These are phyloP conservation scores for Davidsoniella neocaledoniae DNA, from an alignment of 2,329 filamentous ascomycete species.

Conservation along the genomic window DNA sequence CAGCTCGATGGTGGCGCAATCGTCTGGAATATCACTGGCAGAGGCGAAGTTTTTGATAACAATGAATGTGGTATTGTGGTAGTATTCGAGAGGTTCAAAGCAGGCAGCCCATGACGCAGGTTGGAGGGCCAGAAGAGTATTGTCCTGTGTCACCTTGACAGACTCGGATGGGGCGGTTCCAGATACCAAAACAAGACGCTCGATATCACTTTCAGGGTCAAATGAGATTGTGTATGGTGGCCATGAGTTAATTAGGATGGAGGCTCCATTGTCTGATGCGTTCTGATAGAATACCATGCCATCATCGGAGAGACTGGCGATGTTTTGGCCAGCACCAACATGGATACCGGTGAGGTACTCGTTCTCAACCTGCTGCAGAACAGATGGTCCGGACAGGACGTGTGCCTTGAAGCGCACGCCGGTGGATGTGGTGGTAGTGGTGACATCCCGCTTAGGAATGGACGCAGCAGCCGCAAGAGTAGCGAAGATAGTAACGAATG, in stretches of 20 bases:
- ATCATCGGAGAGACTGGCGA: conserved; percentile 26
- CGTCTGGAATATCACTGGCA: conserved; percentile 19
- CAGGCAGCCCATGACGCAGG: conserved; percentile 27
- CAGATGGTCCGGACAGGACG: conserved; percentile 16
- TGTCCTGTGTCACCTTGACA: conserved; percentile 21
- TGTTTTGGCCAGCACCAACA: conserved; percentile 17
- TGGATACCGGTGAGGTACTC: conserved; percentile 27
- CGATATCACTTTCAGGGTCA: conserved; percentile 17
- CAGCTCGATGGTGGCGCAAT: conserved; percentile 26
- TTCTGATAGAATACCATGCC: conserved; percentile 33
- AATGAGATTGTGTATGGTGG: conserved; percentile 24
- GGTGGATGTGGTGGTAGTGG: conserved; percentile 19
- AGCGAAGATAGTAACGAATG: conserved; percentile 2
- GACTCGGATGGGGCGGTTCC: conserved; percentile 20
- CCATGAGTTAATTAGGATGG: conserved; percentile 25
- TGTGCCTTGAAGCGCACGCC: conserved; percentile 28
- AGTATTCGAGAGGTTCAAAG: conserved; percentile 26
- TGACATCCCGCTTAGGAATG: conserved; percentile 15
- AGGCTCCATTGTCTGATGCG: conserved; percentile 24
- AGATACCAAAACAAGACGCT: conserved; percentile 20
- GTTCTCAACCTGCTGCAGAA: conserved; percentile 5
- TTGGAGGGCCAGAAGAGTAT: conserved; percentile 18
- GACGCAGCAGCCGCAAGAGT: conserved; percentile 6
- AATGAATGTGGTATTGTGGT: conserved; percentile 20
- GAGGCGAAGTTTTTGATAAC: conserved; percentile 14